phyloP scores from a whole-genome alignment of 495 filamentous ascomycete genomes.

The Penicillium cataractarum region DNA sequence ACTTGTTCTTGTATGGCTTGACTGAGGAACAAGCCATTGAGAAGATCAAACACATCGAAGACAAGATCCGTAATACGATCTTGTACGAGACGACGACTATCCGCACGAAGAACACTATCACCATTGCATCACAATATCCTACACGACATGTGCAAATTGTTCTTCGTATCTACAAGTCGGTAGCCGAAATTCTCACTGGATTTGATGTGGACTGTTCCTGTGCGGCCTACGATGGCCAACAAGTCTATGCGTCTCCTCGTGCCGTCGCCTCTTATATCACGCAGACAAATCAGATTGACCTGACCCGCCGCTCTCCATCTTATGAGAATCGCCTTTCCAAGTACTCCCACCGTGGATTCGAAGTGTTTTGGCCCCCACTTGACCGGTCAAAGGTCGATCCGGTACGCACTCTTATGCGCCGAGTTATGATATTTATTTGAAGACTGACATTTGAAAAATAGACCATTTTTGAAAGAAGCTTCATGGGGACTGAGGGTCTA shows the following conservation, averaged over 20 bases:
- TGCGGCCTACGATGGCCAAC: slow-evolving; percentile 75
- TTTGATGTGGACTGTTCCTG: slow-evolving; percentile 87
- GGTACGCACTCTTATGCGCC: slow-evolving; percentile 21
- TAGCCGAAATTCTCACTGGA: slow-evolving; percentile 80
- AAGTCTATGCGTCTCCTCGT: slow-evolving; percentile 73
- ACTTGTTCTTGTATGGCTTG: slow-evolving; percentile 81
- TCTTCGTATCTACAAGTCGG: slow-evolving; percentile 76
- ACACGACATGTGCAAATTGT: slow-evolving; percentile 83
- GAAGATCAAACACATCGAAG: slow-evolving; percentile 81
- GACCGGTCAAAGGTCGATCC: slow-evolving; percentile 76
- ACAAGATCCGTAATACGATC: slow-evolving; percentile 67
- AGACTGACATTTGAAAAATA: slow-evolving; percentile 13
- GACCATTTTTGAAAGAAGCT: slow-evolving; percentile 82
- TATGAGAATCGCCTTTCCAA: slow-evolving; percentile 90
- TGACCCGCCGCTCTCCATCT: slow-evolving; percentile 76
- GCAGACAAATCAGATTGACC: slow-evolving; percentile 77
- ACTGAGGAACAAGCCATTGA: slow-evolving; percentile 71
- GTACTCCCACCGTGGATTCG: slow-evolving; percentile 81
- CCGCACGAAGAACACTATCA: slow-evolving; percentile 81
- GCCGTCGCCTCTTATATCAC: slow-evolving; percentile 75
- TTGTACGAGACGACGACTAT: slow-evolving; percentile 76
- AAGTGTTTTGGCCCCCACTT: slow-evolving; percentile 74
- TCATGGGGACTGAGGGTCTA: slow-evolving; percentile 72
- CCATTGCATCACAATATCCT: slow-evolving; percentile 80
- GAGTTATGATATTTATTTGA: not conserved